These are phyloP conservation scores for Exophiala viscosa DNA, from an alignment of 2,329 filamentous ascomycete species.

Conservation along the genomic window DNA sequence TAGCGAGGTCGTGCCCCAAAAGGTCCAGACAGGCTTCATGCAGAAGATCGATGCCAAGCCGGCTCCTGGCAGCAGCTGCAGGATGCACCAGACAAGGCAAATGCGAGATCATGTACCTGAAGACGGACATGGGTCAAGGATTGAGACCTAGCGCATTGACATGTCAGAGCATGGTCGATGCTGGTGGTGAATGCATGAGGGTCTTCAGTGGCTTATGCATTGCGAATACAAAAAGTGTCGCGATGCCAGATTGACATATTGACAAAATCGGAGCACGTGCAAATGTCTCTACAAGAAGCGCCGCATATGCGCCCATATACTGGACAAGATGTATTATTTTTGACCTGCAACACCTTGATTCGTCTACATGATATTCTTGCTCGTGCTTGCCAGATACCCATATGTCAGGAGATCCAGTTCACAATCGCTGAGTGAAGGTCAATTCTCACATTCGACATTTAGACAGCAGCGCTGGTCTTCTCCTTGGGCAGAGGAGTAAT, in stretches of 20 bases:
- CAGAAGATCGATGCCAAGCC: conserved; percentile 16
- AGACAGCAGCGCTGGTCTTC: conserved; percentile 46
- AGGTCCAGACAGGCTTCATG: conserved; percentile 8
- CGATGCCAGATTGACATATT: too few species aligned
- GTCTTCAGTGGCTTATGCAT: conserved; percentile 4
- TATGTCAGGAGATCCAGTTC: too few species aligned
- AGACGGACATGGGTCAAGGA: conserved; percentile 2
- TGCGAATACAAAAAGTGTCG: neutral
- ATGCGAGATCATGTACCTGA: conserved; percentile 1
- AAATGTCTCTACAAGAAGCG: too few species aligned
- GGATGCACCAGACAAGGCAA: neutral
- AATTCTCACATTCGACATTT: conserved; percentile 1
- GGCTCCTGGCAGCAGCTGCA: conserved; percentile 7
- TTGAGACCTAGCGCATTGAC: neutral
- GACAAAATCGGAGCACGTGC: neutral
- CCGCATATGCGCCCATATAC: too few species aligned
- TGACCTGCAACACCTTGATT: too few species aligned
- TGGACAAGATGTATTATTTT: too few species aligned
- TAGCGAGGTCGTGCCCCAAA: conserved; percentile 10
- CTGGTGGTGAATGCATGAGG: neutral
- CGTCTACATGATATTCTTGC: too few species aligned
- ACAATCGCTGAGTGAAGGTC: too few species aligned
- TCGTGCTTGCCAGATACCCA: too few species aligned
- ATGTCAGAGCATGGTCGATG: neutral
- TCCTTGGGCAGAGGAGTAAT: conserved; percentile 59